A percentile compares a stretch with the other conserved stretches of the same genome.
phyloP scores from a whole-genome alignment of 2,329 filamentous ascomycete genomes.

The Fusarium azukiicola region DNA sequence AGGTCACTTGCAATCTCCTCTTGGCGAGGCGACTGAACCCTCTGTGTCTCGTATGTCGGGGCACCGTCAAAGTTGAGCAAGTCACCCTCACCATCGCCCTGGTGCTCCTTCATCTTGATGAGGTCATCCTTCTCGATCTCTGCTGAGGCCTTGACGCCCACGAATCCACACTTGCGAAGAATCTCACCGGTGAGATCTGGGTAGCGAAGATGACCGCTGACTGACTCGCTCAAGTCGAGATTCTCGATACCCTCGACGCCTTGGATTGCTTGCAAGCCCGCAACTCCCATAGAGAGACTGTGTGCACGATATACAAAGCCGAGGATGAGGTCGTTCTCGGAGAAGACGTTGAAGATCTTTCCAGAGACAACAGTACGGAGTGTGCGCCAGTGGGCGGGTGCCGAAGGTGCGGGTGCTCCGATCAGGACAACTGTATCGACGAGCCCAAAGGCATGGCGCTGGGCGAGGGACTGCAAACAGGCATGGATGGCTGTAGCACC shows the following conservation, averaged over 20 bases:
- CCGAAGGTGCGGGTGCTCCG: slow-evolving; percentile 88
- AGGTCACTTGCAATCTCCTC: slow-evolving; percentile 52
- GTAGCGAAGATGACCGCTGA: slow-evolving; percentile 76
- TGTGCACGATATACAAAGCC: slow-evolving; percentile 93
- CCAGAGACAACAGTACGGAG: slow-evolving; percentile 90
- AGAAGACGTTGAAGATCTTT: slow-evolving; percentile 93
- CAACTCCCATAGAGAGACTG: slow-evolving; percentile 90
- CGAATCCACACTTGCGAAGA: slow-evolving; percentile 73
- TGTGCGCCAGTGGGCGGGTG: slow-evolving; percentile 86
- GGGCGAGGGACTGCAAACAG: slow-evolving; percentile 88
- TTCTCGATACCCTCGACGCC: slow-evolving; percentile 83
- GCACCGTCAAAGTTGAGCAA: slow-evolving; percentile 57
- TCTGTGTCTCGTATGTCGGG: slow-evolving; percentile 26
- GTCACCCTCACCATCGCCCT: slow-evolving; percentile 56
- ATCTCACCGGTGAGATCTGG: slow-evolving; percentile 74
- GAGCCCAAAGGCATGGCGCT: slow-evolving; percentile 90
- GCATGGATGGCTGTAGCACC: slow-evolving; percentile 91
- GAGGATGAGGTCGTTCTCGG: slow-evolving; percentile 92
- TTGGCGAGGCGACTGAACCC: slow-evolving; percentile 40
- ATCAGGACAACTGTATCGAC: slow-evolving; percentile 92
- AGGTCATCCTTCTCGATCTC: slow-evolving; percentile 75
- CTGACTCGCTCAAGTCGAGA: slow-evolving; percentile 73
- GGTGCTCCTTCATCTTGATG: slow-evolving; percentile 68
- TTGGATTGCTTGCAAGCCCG: slow-evolving; percentile 88
- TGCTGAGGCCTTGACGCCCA: slow-evolving; percentile 66